Base-by-base conservation (phyloP, 2,329 filamentous ascomycete species). In the Alternaria ventricosa region DNA sequence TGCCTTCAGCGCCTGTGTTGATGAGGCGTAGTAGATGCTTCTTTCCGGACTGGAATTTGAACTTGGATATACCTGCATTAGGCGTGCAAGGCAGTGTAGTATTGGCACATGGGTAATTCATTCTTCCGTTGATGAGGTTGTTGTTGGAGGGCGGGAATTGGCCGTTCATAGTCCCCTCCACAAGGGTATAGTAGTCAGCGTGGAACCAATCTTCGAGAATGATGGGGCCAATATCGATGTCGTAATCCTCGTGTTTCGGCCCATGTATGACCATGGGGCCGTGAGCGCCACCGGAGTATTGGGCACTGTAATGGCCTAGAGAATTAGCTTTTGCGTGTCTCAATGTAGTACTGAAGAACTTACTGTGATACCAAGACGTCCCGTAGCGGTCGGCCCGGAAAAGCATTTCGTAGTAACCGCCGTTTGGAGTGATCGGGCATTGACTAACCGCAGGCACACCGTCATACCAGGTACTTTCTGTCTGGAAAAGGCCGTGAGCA, bases 161-260 rank as follows among this genome's bases (percentile, higher is more conserved):
- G 4, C 65, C 74, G 23, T 69, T 64, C 66, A 72, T 75, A n/a
- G 69, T 74, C 12, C 67, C 68, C 11, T 76, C 71, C 44, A 78
- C 73, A 20, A 77, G 62, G n/a, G 71, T 68, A 60, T 68, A 74
- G 63, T 76, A 71, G 44, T 71, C 69, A 25, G 64, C 63, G 62
- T 83, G 81, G 54, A 70, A 79, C 80, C 81, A 82, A 61, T 83
- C 82, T 7, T 75, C 75, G 25, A 83, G 62, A 18, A 81, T 54
- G 41, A 82, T 67, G 6, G 79, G 79, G 4, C 81, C 82, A 18
- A 81, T 64, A 64, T 83, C 82, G 7, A 72, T 73, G 54, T 83
- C 82, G 62, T 81, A 83, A 7, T 78, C 64, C 20, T 69, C 69
- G 28, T 74, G 69, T 15, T 73, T 69, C 4, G 80, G 80, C 4